Percentiles rank a stretch among this genome's conserved stretches.
Conservation (phyloP, 2,329 filamentous ascomycete species). For the Sporothrix curviconia region DNA sequence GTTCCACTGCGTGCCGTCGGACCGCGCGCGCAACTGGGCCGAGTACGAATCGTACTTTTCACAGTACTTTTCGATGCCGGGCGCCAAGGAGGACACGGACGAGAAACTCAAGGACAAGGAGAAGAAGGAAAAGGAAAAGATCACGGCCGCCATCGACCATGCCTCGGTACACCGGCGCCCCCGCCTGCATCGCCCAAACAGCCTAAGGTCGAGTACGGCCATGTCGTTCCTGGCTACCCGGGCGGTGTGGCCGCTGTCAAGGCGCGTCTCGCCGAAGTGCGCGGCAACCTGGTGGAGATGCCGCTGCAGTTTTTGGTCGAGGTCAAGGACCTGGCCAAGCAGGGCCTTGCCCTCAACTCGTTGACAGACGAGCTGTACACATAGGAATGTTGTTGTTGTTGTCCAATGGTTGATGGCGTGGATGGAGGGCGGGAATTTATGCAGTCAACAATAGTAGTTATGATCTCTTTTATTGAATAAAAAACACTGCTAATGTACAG, state of each 20-base stretch:
- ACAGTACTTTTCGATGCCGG: slow-evolving; percentile 56
- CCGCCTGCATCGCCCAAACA: slow-evolving; percentile 25
- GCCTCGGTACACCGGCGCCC: neutral
- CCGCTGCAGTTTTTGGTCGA: slow-evolving; percentile 79
- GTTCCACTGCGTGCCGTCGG: slow-evolving; percentile 72
- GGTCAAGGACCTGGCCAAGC: slow-evolving; percentile 75
- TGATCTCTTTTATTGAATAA: neutral
- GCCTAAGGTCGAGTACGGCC: slow-evolving; percentile 70
- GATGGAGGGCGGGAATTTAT: too few relatives aligned
- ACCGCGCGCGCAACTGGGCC: slow-evolving; percentile 62
- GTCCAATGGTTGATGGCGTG: neutral
- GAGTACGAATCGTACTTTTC: slow-evolving; percentile 68
- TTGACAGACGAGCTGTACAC: slow-evolving; percentile 71
- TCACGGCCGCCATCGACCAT: slow-evolving; percentile 31
- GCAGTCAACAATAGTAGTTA: too few relatives aligned
- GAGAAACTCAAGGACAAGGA: slow-evolving; percentile 33
- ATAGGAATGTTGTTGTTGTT: slow-evolving; percentile 21
- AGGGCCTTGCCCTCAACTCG: slow-evolving; percentile 65
- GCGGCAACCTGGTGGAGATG: slow-evolving; percentile 80
- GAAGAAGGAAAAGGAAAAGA: slow-evolving; percentile 33
- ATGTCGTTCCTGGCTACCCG: slow-evolving; percentile 74
- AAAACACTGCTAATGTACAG: neutral
- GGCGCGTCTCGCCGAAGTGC: slow-evolving; percentile 58
- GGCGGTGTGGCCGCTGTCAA: slow-evolving; percentile 66
- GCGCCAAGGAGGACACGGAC: slow-evolving; percentile 33